Conservation (phyloP, 768 basidiomycete species). For the Leccinum truebloodii region DNA sequence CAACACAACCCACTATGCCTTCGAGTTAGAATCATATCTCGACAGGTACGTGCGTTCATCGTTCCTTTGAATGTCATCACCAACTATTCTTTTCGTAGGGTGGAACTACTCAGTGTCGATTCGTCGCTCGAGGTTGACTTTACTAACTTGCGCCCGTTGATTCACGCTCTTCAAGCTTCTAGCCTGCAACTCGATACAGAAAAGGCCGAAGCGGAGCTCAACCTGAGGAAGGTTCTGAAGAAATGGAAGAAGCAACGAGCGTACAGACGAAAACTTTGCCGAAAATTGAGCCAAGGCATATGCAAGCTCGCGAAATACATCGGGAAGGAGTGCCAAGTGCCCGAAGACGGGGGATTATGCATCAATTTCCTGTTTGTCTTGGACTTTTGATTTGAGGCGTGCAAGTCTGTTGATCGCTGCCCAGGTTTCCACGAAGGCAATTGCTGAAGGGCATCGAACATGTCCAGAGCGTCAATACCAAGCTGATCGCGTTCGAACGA, state of each 20-base stretch:
- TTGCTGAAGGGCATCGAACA: neutral
- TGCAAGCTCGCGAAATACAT: too few relatives aligned
- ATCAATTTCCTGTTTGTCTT: neutral
- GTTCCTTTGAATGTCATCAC: neutral
- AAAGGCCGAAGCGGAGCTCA: conserved; percentile 51
- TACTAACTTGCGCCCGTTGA: conserved; percentile 44
- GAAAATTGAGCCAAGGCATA: conserved; percentile 34
- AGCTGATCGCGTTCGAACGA: conserved; percentile 67
- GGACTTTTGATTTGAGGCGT: neutral
- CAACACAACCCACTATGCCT: conserved; percentile 75
- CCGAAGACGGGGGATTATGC: neutral
- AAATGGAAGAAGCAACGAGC: conserved; percentile 38
- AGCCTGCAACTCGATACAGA: conserved; percentile 60
- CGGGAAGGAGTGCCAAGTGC: neutral
- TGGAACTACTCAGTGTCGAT: conserved; percentile 26
- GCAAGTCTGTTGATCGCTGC: neutral
- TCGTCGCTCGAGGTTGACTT: conserved; percentile 42
- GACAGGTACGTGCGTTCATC: conserved; percentile 43
- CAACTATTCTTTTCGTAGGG: conserved; percentile 22
- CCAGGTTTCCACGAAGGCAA: neutral
- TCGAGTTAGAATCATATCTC: conserved; percentile 63
- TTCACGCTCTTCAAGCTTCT: conserved; percentile 47
- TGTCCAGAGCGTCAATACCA: conserved; percentile 50
- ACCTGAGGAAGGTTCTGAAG: too few relatives aligned
- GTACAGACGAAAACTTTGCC: conserved; percentile 10